Evolutionary conservation across 2,329 filamentous ascomycete genomes (phyloP).

Genomic region (Colletotrichum kahawae): DNA sequence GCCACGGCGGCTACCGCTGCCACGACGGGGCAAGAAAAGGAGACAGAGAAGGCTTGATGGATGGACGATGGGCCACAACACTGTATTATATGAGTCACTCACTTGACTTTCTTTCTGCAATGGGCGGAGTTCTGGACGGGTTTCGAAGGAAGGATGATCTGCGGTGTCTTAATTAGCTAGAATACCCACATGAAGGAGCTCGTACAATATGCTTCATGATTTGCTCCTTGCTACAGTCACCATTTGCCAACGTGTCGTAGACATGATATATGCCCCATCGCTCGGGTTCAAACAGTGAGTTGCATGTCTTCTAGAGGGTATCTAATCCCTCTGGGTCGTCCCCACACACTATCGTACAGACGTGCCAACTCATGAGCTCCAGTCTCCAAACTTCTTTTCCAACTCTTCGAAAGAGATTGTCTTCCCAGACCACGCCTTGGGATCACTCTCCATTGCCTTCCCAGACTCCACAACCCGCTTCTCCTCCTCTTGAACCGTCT

Average conservation of each 20-base stretch:
- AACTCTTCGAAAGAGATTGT: conserved; percentile 39
- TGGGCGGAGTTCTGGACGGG: neutral
- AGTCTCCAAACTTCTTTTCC: conserved; percentile 24
- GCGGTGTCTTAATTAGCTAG: neutral
- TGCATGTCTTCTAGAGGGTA: conserved; percentile 7
- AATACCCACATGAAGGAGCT: conserved; percentile 14
- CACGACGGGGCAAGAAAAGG: neutral
- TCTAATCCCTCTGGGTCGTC: neutral
- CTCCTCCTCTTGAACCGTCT: neutral
- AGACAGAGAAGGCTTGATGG: neutral
- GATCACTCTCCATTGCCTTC: conserved; percentile 15
- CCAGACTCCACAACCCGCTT: neutral
- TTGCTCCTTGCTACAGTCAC: neutral
- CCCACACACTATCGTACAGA: conserved; percentile 9
- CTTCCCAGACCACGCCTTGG: conserved; percentile 33
- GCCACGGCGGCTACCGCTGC: neutral
- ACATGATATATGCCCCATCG: neutral
- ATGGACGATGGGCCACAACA: neutral
- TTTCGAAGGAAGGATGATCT: neutral
- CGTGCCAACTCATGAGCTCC: neutral
- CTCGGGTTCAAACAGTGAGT: neutral
- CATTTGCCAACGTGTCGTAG: neutral
- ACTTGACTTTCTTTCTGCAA: neutral
- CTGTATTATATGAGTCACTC: neutral
- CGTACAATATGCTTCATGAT: neutral